Percentiles rank a stretch among this genome's conserved stretches.
phyloP scores from a whole-genome alignment of 257 asterid genomes.

The Ocimum tenuiflorum region DNA sequence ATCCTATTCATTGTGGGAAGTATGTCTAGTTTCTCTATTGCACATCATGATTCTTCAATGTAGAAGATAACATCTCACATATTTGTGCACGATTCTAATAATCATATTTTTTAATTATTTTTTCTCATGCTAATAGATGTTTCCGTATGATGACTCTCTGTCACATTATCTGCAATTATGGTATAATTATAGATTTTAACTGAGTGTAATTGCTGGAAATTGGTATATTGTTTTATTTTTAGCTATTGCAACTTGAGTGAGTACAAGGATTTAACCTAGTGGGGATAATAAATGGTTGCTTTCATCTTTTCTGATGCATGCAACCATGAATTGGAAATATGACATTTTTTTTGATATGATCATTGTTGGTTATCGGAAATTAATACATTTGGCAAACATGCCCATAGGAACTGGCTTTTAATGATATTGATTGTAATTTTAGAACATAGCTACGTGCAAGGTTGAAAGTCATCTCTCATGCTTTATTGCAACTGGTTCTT shows the following conservation, averaged over 20 bases:
- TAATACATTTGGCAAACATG: neutral
- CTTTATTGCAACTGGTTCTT: constrained; percentile 12
- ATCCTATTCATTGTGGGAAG: neutral
- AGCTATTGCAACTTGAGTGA: neutral
- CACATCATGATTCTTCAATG: neutral
- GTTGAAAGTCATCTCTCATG: neutral
- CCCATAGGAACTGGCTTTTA: neutral
- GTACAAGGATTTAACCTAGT: neutral
- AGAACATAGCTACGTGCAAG: neutral
- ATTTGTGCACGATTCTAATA: neutral
- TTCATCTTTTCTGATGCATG: neutral
- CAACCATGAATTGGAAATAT: neutral
- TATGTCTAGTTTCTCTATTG: neutral
- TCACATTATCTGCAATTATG: neutral
- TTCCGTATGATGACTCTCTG: neutral
- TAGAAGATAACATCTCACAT: neutral
- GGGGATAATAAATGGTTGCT: neutral
- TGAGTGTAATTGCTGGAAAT: neutral
- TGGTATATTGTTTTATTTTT: neutral
- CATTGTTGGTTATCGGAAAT: constrained; percentile 2
- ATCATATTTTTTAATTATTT: neutral
- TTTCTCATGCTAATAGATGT: neutral
- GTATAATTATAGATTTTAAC: neutral
- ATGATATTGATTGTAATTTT: constrained; percentile 5
- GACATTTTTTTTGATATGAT: neutral